Conservation (phyloP, 805 yeast species). For the Pichia manshurica region DNA sequence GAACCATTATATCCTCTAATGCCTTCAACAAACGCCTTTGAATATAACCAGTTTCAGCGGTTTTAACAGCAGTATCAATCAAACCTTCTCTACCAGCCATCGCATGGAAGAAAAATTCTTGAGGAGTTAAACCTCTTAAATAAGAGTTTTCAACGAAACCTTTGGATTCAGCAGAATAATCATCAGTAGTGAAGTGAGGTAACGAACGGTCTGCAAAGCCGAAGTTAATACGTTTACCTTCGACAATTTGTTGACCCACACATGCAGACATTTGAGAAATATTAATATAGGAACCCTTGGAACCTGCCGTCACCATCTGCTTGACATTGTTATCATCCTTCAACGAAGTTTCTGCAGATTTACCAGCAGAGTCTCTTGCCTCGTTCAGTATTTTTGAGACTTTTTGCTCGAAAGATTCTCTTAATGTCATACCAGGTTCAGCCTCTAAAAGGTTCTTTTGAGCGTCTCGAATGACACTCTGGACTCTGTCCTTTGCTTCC, state of each 20-base stretch:
- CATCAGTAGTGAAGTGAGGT: conserved; percentile 98
- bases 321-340: conserved; percentile 93
- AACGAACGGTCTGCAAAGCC: conserved; percentile 95
- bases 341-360: conserved; percentile 94
- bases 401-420: conserved; percentile 97
- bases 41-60: conserved; percentile 97
- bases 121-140: conserved; percentile 95
- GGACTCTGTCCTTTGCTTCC: conserved; percentile 90
- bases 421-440: conserved; percentile 98
- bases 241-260: conserved; percentile 99
- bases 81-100: conserved; percentile 99
- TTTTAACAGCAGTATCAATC: conserved; percentile 98
- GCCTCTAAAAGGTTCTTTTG: conserved; percentile 84
- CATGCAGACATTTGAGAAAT: conserved; percentile 99
- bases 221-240: conserved; percentile 98
- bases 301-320: conserved; percentile 99
- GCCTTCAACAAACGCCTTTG: conserved; percentile 98
- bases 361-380: conserved; percentile 99
- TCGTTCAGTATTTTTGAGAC: conserved; percentile 92
- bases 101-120: conserved; percentile 98
- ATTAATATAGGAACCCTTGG: conserved; percentile 97
- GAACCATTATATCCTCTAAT: conserved; percentile 91
- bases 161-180: conserved; percentile 95
- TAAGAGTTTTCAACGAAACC: conserved; percentile 98
- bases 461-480: conserved; percentile 87